Evolutionary conservation across 345 rosid genomes (phyloP), one percentile per base, ranked within the genome.

Genomic region (Linum usitatissimum): DNA sequence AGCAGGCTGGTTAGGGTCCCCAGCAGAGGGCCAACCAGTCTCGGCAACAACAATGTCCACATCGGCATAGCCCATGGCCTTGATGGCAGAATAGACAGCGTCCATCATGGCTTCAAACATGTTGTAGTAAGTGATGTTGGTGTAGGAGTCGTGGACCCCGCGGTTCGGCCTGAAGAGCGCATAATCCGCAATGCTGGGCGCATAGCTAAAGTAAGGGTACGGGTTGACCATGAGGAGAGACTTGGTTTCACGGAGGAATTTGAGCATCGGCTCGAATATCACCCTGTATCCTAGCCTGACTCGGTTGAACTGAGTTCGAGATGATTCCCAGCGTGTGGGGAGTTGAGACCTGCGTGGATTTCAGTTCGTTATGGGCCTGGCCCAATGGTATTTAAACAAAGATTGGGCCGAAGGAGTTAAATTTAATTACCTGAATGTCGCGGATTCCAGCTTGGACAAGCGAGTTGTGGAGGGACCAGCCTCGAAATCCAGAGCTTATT

Each of bases 1-100:
- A 57, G 73, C 74, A 12, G 83, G 71, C 54, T 76, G 75, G 9
- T 64, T 40, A 0, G 81, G 61, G 31, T 84, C 96, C 1, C 95
- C 88, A 0, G 66, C 78, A 0, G 95, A 81, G 0, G 98, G 92
- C 98, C 97, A 91, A 13, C 98, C 98, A 0, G 98, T 83, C 70
- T 91, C 98, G 0, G 84, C 90, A 2, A 89, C 73, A 1, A 81
- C 80, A 18, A 88, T 82, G 20, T 12, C 76, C 1, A 55, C 59
- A 28, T 55, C 59, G 4, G 15, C 59, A 28, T 18, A 55, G 14
- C 59, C 59, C 59, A 55, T 9, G 13, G 30, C 30, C 59, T 55
- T 55, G 30, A 55, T 18, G 30, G 59, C 59, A 3, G 59, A 55
- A 28, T 55, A 28, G 59, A 55, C 59, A 3, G 59, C 59, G 30